Base-by-base conservation (phyloP, 345 rosid genomes). In the Raphanus raphanistrum region DNA sequence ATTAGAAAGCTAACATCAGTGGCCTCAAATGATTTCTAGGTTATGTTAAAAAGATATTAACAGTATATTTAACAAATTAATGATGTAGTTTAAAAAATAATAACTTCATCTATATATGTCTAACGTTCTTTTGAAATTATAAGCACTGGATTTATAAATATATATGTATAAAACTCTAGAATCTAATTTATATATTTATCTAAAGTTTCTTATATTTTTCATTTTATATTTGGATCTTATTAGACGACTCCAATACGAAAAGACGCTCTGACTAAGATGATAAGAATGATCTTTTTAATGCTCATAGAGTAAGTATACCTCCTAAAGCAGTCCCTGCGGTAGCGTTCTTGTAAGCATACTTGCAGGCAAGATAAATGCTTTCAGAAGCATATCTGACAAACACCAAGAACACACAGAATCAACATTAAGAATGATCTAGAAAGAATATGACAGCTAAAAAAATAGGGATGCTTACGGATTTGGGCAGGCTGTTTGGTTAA, bases 401-500 rank as follows among this genome's bases (percentile, higher is more conserved):
- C 4, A 73, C 54, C 65, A 45, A 45, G 15, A 61, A 52, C 21
- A 5, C 43, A 64, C 13, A 3, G 12, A 63, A 63, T 50, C 70
- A 50, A 41, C 57, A 48, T 48, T 48, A 64, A 54, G 10, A 12
- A 26, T 55, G 4, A 21, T 55, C 11, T 17, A 21, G 12, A 2
- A 6, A 55, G 2, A 2, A 55, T 6, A 58, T 26, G 63, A 58
- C 32, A 58, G 15, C 15, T 58, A 26, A 58, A 17, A 17, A 5
- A 4, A 8, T 12, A 57, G 4, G 25, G 32, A 28, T 25, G 38
- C 93, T 82, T 85, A 92, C 97, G 58, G 66, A 77, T 94, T 82
- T 28, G 98, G 93, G 78, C 98, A 94, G 27, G 83, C 88, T 5
- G 88, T 87, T 48, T 73, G 66, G 81, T 88, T 81, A 43, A 73